These are phyloP conservation scores for Monilinia polystroma DNA, from an alignment of 2,329 filamentous ascomycete species.

Conservation along the genomic window DNA sequence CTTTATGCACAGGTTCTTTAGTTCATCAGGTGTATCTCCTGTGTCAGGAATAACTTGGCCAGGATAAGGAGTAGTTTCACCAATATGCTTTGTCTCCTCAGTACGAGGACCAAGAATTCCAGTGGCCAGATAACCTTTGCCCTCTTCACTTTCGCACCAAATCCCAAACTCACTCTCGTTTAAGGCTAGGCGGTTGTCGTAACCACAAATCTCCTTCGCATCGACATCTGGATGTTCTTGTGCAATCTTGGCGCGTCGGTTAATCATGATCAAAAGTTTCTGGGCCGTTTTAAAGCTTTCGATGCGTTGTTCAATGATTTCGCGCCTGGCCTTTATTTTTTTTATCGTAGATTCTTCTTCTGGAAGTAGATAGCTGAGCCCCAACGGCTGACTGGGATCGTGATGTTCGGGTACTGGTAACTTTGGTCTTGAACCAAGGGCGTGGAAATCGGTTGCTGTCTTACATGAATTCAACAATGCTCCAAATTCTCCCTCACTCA, in stretches of 20 bases:
- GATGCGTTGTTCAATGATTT: slow-evolving; percentile 28
- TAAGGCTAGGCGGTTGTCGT: slow-evolving; percentile 38
- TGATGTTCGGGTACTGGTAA: slow-evolving; percentile 32
- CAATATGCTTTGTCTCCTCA: slow-evolving; percentile 31
- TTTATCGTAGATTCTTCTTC: slow-evolving; percentile 34
- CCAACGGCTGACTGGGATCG: slow-evolving; percentile 35
- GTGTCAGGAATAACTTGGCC: slow-evolving; percentile 26
- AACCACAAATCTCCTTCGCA: slow-evolving; percentile 37
- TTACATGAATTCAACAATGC: slow-evolving; percentile 29
- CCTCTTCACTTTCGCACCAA: slow-evolving; percentile 35
- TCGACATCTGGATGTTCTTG: slow-evolving; percentile 29
- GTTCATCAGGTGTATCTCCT: slow-evolving; percentile 26
- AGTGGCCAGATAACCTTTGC: slow-evolving; percentile 32
- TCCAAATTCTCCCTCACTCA: slow-evolving; percentile 33
- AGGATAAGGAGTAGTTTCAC: slow-evolving; percentile 27
- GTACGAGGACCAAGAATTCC: slow-evolving; percentile 36
- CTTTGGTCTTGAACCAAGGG: slow-evolving; percentile 36
- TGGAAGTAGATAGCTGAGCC: slow-evolving; percentile 34
- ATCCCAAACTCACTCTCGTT: slow-evolving; percentile 36
- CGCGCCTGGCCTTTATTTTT: slow-evolving; percentile 30
- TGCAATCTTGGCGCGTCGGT: slow-evolving; percentile 32
- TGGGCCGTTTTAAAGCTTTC: slow-evolving; percentile 29
- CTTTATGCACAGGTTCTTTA: slow-evolving; percentile 37
- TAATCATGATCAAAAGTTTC: slow-evolving; percentile 35
- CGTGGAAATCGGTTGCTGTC: slow-evolving; percentile 30